phyloP scores from a whole-genome alignment of 169 alveolate species.

The Plasmodium coatneyi region DNA sequence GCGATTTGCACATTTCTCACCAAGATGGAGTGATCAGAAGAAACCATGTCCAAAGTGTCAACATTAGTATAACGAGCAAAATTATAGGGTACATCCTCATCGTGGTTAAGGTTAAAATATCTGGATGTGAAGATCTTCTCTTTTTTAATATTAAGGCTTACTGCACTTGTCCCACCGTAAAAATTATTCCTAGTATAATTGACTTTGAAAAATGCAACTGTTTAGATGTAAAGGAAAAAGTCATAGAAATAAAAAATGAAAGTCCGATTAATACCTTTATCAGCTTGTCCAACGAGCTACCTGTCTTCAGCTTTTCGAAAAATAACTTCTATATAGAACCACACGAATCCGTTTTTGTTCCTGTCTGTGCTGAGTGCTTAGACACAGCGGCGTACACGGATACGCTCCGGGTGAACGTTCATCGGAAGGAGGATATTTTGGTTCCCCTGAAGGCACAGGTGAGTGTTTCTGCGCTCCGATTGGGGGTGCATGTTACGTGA shows the following conservation, averaged over 20 bases:
- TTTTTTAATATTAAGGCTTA: constrained; percentile 57
- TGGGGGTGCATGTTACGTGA: not conserved
- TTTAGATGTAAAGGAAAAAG: constrained; percentile 54
- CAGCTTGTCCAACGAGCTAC: constrained; percentile 19
- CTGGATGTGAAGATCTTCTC: constrained; percentile 54
- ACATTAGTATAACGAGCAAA: constrained; percentile 43
- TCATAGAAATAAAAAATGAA: constrained; percentile 66
- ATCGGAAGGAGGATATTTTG: constrained; percentile 18
- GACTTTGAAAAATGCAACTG: constrained; percentile 69
- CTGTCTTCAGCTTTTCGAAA: constrained; percentile 33
- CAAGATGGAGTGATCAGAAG: constrained; percentile 26
- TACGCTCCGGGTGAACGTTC: constrained; percentile 26
- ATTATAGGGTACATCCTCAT: constrained; percentile 54
- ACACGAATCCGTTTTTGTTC: constrained; percentile 12
- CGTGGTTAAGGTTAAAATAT: constrained; percentile 52
- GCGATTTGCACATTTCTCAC: constrained; percentile 18
- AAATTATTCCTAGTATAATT: constrained; percentile 52
- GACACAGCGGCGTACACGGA: constrained; percentile 39
- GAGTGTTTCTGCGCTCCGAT: not conserved
- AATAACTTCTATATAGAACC: constrained; percentile 52
- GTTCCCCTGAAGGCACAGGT: constrained; percentile 62
- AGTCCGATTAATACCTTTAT: constrained; percentile 72
- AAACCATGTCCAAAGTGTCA: constrained; percentile 10
- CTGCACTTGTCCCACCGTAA: constrained; percentile 61
- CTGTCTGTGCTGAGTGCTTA: constrained; percentile 29